phyloP scores from a whole-genome alignment of 2,329 filamentous ascomycete genomes.

The Verticillium klebahnii region DNA sequence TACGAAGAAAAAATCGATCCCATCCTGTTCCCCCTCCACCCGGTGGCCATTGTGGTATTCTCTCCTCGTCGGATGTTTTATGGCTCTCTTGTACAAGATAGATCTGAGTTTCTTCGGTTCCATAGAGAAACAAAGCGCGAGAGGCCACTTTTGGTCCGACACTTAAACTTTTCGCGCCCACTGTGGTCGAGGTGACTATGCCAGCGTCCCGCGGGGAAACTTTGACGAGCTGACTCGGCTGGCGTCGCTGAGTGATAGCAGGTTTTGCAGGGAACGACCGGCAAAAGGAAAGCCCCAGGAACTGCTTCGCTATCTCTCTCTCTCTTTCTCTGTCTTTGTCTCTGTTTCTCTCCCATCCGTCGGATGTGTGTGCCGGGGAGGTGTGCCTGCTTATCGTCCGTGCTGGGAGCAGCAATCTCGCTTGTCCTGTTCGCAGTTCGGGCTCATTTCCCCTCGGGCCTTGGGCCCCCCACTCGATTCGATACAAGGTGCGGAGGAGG shows the following conservation, averaged over 20 bases:
- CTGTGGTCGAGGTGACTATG: not conserved
- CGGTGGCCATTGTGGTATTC: slow-evolving; percentile 12
- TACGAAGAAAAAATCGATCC: slow-evolving; percentile 1
- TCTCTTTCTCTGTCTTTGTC: too few species aligned
- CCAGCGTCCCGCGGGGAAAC: too few species aligned
- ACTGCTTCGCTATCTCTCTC: too few species aligned
- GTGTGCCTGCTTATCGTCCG: not conserved
- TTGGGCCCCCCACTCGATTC: not conserved
- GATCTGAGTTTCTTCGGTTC: slow-evolving; percentile 11
- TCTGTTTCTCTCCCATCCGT: not conserved
- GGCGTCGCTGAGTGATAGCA: not conserved
- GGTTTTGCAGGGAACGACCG: not conserved
- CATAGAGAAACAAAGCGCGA: slow-evolving; percentile 23
- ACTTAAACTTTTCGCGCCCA: slow-evolving; percentile 5
- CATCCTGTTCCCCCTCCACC: slow-evolving; percentile 10
- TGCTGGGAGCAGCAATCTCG: not conserved
- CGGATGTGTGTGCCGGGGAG: not conserved
- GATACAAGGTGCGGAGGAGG: not conserved
- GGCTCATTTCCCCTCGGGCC: not conserved
- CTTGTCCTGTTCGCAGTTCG: not conserved
- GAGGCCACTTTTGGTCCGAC: slow-evolving; percentile 36
- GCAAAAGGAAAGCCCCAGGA: not conserved
- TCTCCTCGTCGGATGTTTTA: slow-evolving; percentile 20
- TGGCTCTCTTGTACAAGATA: slow-evolving; percentile 25
- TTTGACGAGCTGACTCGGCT: not conserved